These are phyloP conservation scores for Aureobasidium vineae DNA, from an alignment of 2,329 filamentous ascomycete species.

Conservation along the genomic window DNA sequence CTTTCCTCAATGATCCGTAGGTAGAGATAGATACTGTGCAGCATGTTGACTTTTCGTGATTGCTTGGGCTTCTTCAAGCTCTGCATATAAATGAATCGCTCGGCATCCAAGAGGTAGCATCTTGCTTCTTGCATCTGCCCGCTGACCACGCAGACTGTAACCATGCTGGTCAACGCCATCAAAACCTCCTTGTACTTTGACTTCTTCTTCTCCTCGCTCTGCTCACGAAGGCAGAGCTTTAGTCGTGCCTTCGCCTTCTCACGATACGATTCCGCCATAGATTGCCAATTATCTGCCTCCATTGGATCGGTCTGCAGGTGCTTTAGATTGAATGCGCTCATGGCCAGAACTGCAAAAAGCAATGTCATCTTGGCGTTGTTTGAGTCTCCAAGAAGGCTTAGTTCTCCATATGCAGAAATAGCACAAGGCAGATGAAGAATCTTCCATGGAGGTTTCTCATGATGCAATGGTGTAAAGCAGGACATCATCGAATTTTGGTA, in stretches of 20 bases:
- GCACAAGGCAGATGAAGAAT: conserved; percentile 24
- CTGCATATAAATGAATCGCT: conserved; percentile 40
- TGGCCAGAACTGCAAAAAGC: conserved; percentile 21
- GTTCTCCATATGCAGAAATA: conserved; percentile 17
- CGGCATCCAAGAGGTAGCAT: conserved; percentile 43
- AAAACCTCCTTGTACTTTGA: conserved; percentile 25
- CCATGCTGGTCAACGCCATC: conserved; percentile 26
- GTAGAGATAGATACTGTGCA: conserved; percentile 45
- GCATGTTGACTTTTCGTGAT: conserved; percentile 41
- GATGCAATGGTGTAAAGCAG: conserved; percentile 15
- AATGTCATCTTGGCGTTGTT: conserved; percentile 24
- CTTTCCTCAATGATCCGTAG: conserved; percentile 38
- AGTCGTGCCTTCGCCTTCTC: conserved; percentile 21
- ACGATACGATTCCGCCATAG: conserved; percentile 13
- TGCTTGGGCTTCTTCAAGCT: conserved; percentile 40
- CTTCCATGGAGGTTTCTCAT: conserved; percentile 20
- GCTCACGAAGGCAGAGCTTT: conserved; percentile 17
- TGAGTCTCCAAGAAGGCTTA: conserved; percentile 10
- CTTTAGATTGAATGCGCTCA: conserved; percentile 24
- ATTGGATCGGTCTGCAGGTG: background rate
- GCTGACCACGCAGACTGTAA: conserved; percentile 31
- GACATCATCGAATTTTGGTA: conserved; percentile 15
- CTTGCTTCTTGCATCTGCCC: conserved; percentile 35
- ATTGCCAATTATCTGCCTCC: conserved; percentile 12
- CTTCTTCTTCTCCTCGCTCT: conserved; percentile 13